Evolutionary conservation across 2,329 filamentous ascomycete genomes (phyloP).

Genomic region (Pseudopyrenochaeta lycopersici): DNA sequence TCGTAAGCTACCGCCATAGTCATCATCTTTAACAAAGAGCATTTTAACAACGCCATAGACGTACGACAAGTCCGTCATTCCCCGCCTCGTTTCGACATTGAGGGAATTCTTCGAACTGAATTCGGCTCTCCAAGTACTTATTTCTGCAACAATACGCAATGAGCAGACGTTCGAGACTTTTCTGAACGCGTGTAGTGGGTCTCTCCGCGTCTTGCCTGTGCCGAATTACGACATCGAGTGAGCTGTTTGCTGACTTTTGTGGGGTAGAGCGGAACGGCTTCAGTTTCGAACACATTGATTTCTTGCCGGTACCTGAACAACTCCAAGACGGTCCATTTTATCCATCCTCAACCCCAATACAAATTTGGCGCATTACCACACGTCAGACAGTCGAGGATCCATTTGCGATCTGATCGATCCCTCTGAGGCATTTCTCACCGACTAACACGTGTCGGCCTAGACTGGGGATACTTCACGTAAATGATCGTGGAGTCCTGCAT

Average conservation of each 20-base stretch:
- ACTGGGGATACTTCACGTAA: conserved; percentile 21
- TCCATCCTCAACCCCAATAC: conserved; percentile 66
- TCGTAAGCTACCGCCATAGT: conserved; percentile 56
- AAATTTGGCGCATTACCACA: conserved; percentile 60
- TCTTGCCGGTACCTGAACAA: conserved; percentile 39
- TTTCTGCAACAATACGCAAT: conserved; percentile 77
- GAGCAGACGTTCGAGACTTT: conserved; percentile 73
- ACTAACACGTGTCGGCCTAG: conserved; percentile 31
- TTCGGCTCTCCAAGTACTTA: conserved; percentile 66
- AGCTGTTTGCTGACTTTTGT: conserved; percentile 46
- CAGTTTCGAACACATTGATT: conserved; percentile 41
- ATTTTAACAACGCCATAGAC: conserved; percentile 58
- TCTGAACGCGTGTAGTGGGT: conserved; percentile 64
- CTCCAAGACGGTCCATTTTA: conserved; percentile 72
- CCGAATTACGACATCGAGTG: conserved; percentile 29
- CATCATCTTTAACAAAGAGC: conserved; percentile 13
- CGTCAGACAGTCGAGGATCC: conserved; percentile 25
- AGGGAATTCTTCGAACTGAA: conserved; percentile 68
- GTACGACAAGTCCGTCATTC: conserved; percentile 73
- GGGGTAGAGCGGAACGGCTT: conserved; percentile 51
- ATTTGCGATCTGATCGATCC: conserved; percentile 35
- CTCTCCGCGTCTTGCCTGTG: conserved; percentile 40
- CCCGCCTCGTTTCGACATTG: conserved; percentile 71
- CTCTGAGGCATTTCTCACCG: conserved; percentile 13
- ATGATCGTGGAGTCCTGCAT: conserved; percentile 25